Evolutionary conservation across 139 green algal species (phyloP).

Genomic region (Chlorella sp.): DNA sequence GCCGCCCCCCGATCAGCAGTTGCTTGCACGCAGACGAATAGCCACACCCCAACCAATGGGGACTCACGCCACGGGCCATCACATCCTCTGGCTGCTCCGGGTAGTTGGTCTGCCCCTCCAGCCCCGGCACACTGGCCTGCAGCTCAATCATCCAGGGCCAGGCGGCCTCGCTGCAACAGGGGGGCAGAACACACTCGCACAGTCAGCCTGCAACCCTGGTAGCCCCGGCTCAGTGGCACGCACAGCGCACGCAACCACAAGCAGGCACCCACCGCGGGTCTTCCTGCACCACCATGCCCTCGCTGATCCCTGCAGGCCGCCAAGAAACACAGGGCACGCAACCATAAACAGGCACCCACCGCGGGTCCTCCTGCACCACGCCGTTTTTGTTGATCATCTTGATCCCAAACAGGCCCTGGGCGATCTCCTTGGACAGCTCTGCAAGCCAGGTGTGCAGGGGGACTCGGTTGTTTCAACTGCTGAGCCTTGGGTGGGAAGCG

Average conservation of each 20-base stretch:
- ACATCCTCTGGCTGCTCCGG: background rate
- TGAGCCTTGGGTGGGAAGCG: too few species aligned
- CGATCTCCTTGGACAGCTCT: slow-evolving; percentile 2
- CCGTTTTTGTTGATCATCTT: slow-evolving; percentile 13
- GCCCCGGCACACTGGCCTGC: background rate
- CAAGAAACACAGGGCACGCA: background rate
- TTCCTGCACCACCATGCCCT: background rate
- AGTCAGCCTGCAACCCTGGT: background rate
- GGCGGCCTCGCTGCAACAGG: background rate
- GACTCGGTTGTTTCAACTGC: background rate
- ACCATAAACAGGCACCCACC: background rate
- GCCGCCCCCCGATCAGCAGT: background rate
- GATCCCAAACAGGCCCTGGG: background rate
- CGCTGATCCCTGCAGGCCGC: too few species aligned
- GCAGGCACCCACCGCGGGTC: background rate
- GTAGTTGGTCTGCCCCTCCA: background rate
- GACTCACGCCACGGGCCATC: background rate
- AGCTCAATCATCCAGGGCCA: slow-evolving; percentile 4
- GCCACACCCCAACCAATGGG: too few species aligned
- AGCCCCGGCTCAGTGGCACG: background rate
- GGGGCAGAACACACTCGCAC: background rate
- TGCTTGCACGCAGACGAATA: too few species aligned
- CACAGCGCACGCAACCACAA: background rate
- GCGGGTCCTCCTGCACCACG: slow-evolving; percentile 3
- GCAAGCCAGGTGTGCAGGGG: background rate